phyloP scores from a whole-genome alignment of 2,329 filamentous ascomycete species.

The Phialophora tarda region DNA sequence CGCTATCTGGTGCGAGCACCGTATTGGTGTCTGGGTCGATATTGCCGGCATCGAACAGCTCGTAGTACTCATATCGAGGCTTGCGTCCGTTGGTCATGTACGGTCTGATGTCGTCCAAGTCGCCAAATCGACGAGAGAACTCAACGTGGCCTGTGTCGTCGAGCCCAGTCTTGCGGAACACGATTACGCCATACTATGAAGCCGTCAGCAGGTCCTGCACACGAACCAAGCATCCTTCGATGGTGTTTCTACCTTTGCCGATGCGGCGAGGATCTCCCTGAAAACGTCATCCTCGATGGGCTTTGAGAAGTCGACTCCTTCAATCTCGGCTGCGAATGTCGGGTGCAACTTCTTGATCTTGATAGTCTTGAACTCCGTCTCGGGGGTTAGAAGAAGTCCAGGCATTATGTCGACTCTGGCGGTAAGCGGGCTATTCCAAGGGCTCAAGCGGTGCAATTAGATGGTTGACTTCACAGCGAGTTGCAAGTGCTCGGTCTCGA shows the following conservation, averaged over 20 bases:
- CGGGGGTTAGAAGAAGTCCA: conserved; percentile 27
- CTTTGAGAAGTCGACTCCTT: conserved; percentile 47
- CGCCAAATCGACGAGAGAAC: conserved; percentile 35
- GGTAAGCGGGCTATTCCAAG: conserved; percentile 1
- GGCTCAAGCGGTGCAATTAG: neutral
- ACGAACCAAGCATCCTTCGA: neutral
- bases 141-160: conserved; percentile 32
- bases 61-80: conserved; percentile 54
- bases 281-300: conserved; percentile 45
- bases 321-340: conserved; percentile 49
- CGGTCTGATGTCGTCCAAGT: conserved; percentile 53
- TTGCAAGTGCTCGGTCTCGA: neutral
- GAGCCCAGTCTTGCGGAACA: conserved; percentile 33
- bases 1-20: conserved; percentile 48
- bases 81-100: conserved; percentile 55
- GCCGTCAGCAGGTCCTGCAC: conserved; percentile 46
- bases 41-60: conserved; percentile 65
- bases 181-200: conserved; percentile 45
- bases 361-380: conserved; percentile 28
- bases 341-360: conserved; percentile 40
- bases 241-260: conserved; percentile 45
- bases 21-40: conserved; percentile 55
- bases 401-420: conserved; percentile 16
- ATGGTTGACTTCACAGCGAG: neutral
- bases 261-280: conserved; percentile 44